phyloP scores from a whole-genome alignment of 495 filamentous ascomycete genomes.

The Annulohypoxylon bovei region DNA sequence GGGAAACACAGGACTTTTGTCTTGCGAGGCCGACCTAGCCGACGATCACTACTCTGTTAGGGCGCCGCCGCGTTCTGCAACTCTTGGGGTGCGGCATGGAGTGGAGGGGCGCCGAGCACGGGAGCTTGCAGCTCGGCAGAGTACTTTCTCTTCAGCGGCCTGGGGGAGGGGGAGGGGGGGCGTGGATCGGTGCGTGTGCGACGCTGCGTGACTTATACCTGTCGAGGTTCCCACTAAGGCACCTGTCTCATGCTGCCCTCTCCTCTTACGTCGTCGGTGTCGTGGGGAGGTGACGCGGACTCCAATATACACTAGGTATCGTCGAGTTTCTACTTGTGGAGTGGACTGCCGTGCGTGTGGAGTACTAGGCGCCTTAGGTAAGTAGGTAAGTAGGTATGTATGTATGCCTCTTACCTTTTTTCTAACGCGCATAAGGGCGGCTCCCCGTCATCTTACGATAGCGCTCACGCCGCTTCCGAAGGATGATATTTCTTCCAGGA shows the following conservation, averaged over 20 bases:
- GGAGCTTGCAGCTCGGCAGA: slow-evolving; percentile 32
- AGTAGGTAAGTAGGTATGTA: background rate
- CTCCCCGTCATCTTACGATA: background rate
- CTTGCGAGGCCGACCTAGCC: background rate
- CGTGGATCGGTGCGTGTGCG: slow-evolving; percentile 1
- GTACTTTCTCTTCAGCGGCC: slow-evolving; percentile 4
- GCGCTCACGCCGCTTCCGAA: slow-evolving; percentile 13
- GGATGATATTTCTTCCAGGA: slow-evolving; percentile 20
- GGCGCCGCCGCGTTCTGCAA: background rate
- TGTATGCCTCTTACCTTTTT: background rate
- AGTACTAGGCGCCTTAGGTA: background rate
- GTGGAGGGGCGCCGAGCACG: slow-evolving; percentile 2
- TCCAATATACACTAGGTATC: background rate
- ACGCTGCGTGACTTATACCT: background rate
- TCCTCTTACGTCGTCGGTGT: background rate
- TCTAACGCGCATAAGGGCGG: background rate
- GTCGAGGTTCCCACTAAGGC: background rate
- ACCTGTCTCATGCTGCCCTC: background rate
- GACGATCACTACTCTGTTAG: slow-evolving; percentile 32
- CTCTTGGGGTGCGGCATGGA: background rate
- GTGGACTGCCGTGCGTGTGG: background rate
- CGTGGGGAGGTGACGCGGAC: background rate
- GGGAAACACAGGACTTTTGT: slow-evolving; percentile 25
- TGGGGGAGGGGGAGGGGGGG: background rate
- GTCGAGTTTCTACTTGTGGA: background rate